Evolutionary conservation across 768 basidiomycete genomes (phyloP).

Genomic region (Neoboletus magnificus): DNA sequence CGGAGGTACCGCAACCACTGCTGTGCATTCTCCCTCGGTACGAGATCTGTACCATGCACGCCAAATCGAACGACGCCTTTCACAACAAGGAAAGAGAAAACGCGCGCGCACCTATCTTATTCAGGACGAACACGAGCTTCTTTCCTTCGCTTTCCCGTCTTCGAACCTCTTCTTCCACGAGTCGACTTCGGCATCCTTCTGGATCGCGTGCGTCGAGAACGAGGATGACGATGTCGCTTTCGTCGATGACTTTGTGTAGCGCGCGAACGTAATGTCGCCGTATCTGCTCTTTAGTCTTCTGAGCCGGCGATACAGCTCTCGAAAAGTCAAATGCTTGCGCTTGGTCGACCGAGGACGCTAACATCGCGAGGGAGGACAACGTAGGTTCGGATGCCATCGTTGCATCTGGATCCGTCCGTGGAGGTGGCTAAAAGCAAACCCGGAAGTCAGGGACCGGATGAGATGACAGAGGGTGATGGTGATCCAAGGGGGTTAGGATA

Average conservation of each 20-base stretch:
- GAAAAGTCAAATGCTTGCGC: conserved; percentile 16
- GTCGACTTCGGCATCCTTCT: conserved; percentile 84
- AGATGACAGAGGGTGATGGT: not conserved
- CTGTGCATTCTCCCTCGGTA: conserved; percentile 84
- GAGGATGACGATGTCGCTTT: conserved; percentile 86
- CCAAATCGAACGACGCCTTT: not conserved
- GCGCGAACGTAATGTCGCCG: conserved; percentile 73
- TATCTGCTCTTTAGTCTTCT: conserved; percentile 65
- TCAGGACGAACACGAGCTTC: conserved; percentile 89
- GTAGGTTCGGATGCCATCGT: conserved; percentile 76
- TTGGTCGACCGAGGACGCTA: conserved; percentile 38
- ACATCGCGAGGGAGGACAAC: conserved; percentile 53
- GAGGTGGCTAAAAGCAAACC: conserved; percentile 17
- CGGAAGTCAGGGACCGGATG: not conserved
- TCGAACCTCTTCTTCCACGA: conserved; percentile 93
- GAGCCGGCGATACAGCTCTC: conserved; percentile 28
- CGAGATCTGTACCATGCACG: conserved; percentile 57
- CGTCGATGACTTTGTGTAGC: conserved; percentile 88
- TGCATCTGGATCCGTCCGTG: conserved; percentile 46
- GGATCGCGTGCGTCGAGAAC: conserved; percentile 95
- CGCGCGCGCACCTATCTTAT: conserved; percentile 81
- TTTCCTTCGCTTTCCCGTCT: conserved; percentile 86
- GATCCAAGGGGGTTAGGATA: not conserved
- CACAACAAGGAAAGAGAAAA: not conserved
- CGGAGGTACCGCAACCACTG: conserved; percentile 90